Conservation (phyloP, 2,329 filamentous ascomycete species). For the Dactylellina parvicollis region DNA sequence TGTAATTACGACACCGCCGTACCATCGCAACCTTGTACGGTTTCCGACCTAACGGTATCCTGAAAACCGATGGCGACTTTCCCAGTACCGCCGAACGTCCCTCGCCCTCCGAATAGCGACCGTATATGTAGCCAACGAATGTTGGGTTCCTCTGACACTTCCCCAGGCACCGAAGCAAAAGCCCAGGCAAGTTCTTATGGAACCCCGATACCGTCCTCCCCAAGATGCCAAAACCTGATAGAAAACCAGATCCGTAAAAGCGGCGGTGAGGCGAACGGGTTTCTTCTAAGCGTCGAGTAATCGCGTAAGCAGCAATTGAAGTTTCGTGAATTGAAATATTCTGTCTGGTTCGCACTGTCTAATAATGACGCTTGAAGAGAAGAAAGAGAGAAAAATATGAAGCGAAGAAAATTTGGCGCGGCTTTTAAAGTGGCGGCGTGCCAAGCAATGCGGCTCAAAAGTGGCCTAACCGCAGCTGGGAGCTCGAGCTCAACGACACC, state of each 20-base stretch:
- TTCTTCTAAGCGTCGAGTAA: slow-evolving; percentile 54
- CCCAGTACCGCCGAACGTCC: too few relatives aligned
- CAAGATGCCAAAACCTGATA: slow-evolving; percentile 39
- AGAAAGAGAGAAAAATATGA: slow-evolving; percentile 20
- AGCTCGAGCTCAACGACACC: slow-evolving; percentile 19
- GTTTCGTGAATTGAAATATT: slow-evolving; percentile 15
- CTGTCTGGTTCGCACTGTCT: slow-evolving; percentile 53
- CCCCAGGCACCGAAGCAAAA: slow-evolving; percentile 48
- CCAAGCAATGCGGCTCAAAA: slow-evolving; percentile 52
- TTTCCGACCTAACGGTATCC: too few relatives aligned
- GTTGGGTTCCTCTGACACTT: slow-evolving; percentile 55
- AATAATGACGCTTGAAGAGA: slow-evolving; percentile 50
- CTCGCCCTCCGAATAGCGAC: too few relatives aligned
- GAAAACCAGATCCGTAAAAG: slow-evolving; percentile 43
- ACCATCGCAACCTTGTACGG: too few relatives aligned
- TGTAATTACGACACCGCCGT: too few relatives aligned
- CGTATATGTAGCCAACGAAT: slow-evolving; percentile 1
- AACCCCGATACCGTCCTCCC: slow-evolving; percentile 42
- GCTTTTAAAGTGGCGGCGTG: slow-evolving; percentile 30
- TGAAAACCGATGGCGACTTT: not conserved
- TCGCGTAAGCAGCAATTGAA: slow-evolving; percentile 51
- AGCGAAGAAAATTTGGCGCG: slow-evolving; percentile 14
- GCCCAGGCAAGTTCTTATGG: slow-evolving; percentile 55
- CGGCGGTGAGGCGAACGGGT: slow-evolving; percentile 30
- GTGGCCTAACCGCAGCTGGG: slow-evolving; percentile 30